phyloP scores from a whole-genome alignment of 805 yeast species.

The Candida palmyrensis region DNA sequence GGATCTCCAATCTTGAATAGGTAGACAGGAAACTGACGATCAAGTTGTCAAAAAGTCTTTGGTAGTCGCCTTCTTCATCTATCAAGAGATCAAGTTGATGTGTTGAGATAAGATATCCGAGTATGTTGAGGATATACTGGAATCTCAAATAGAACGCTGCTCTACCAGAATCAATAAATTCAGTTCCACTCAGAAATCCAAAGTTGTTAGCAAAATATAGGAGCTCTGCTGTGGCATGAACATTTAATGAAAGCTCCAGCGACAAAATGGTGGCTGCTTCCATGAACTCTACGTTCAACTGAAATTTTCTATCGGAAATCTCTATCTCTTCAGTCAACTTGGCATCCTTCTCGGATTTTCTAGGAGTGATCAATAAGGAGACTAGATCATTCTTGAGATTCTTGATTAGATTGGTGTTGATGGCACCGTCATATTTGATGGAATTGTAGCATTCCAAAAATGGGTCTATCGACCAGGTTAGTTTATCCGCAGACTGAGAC shows the following conservation, averaged over 20 bases:
- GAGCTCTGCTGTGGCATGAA: constrained; percentile 66
- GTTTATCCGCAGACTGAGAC: not conserved
- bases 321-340: constrained; percentile 24
- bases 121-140: constrained; percentile 67
- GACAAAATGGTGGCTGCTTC: constrained; percentile 57
- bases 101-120: constrained; percentile 24
- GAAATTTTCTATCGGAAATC: constrained; percentile 54
- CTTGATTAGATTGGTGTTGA: constrained; percentile 19
- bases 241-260: constrained; percentile 54
- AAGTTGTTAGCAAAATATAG: constrained; percentile 43
- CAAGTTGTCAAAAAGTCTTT: constrained; percentile 29
- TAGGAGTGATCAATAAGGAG: constrained; percentile 35
- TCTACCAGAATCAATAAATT: constrained; percentile 56
- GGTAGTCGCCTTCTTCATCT: constrained; percentile 4
- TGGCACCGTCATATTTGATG: constrained; percentile 22
- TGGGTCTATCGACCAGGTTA: constrained; percentile 36
- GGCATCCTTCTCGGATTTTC: constrained; percentile 34
- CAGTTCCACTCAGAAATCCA: constrained; percentile 41
- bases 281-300: constrained; percentile 62
- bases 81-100: constrained; percentile 19
- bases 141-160: constrained; percentile 65
- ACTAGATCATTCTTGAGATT: constrained; percentile 43
- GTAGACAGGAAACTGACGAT: constrained; percentile 53
- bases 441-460: constrained; percentile 44
- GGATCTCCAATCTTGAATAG: constrained; percentile 49